Evolutionary conservation across 2,329 filamentous ascomycete species (phyloP).

Genomic region (Fusarium palustre): DNA sequence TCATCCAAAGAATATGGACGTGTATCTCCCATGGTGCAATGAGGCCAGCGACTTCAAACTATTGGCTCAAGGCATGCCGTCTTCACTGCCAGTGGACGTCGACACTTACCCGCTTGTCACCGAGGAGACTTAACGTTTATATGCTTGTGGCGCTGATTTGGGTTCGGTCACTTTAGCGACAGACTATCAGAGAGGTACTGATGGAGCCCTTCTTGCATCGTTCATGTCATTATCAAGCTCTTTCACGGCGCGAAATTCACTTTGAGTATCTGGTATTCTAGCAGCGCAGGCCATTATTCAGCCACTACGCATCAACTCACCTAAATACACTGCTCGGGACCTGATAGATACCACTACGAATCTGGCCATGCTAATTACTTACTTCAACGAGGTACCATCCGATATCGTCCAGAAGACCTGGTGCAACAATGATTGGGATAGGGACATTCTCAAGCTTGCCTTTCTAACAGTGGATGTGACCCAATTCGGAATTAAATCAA

Average conservation of each 20-base stretch:
- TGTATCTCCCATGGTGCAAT: conserved; percentile 1
- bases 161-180: neutral
- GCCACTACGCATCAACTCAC: neutral
- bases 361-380: conserved; percentile 7
- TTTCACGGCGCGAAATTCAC: neutral
- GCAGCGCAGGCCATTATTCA: conserved; percentile 8
- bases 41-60: neutral
- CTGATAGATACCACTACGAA: conserved; percentile 8
- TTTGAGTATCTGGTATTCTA: neutral
- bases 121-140: conserved; percentile 7
- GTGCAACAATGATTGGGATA: neutral
- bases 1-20: neutral
- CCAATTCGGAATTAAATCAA: neutral
- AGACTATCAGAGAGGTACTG: neutral
- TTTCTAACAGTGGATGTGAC: conserved; percentile 2
- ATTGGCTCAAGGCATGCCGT: neutral
- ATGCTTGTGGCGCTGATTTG: neutral
- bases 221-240: conserved; percentile 19
- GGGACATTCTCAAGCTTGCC: conserved; percentile 1
- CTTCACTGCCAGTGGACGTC: neutral
- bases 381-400: conserved; percentile 1
- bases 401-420: conserved; percentile 2
- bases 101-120: conserved; percentile 1
- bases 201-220: neutral
- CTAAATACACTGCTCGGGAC: neutral